Evolutionary conservation across 2,329 filamentous ascomycete genomes (phyloP), one percentile per base, ranked within the genome.

Genomic region (Calonectria pauciramosa): DNA sequence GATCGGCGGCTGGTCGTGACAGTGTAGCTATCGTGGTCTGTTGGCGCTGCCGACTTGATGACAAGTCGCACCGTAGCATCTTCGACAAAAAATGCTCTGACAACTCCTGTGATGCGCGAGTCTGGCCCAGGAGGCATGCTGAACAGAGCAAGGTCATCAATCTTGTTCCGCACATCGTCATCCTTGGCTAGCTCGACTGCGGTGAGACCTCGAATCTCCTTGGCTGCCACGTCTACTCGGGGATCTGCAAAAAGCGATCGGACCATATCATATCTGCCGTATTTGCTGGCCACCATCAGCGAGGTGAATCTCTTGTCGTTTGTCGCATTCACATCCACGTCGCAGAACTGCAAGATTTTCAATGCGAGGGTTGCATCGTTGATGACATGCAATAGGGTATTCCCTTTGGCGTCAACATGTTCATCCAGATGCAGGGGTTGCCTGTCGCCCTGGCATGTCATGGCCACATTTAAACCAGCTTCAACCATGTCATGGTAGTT

Each of bases 281-380:
- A 99, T 84, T 99, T 99, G 90, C 96, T 99, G 10, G 96, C 96
- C 76, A 99, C 94, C 97, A 99, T 99, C 71, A 99, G 88, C 2
- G 97, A 93, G 0, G 97, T 99, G 82, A 99, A 99, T 63, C 92
- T 94, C 86, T 95, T 98, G 80, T 99, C 96, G 82, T 99, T 99
- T 11, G 93, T 94, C 11, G 96, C 96, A 85, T 99, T 99, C 70
- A 96, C 95, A 82, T 99, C 96, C n/a, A 96, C 94, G 79, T 99
- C 97, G 85, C 96, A 98, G 74, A 93, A 91, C 71, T 94, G 91
- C 44, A 99, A 88, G 51, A 99, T 94, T 74, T 91, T 91, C 69
- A 93, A 83, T 2, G 95, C 94, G 63, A 99, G 89, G 70, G 93
- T 90, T 11, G 94, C 90, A 81, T 99, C 95, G 79, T 96, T 97